These are phyloP conservation scores for Inga oerstediana DNA, from an alignment of 306 rosid genomes.

Conservation along the genomic window DNA sequence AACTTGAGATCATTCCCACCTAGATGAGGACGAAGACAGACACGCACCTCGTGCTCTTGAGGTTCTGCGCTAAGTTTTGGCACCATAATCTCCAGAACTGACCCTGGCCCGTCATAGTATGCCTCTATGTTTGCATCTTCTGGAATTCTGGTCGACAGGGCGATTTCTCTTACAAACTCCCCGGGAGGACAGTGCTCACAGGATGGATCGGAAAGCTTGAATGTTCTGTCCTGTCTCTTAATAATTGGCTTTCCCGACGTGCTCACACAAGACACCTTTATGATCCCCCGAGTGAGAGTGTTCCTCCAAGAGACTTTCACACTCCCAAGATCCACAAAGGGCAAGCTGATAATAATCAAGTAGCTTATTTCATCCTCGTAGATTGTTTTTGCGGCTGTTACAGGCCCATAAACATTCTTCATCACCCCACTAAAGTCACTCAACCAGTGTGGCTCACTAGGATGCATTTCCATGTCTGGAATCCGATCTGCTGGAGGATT, in stretches of 20 bases:
- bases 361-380: conserved; percentile 52
- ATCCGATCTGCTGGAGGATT: conserved; percentile 39
- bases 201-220: conserved; percentile 51
- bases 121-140: conserved; percentile 58
- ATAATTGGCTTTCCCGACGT: conserved; percentile 48
- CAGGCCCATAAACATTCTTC: conserved; percentile 51
- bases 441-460: conserved; percentile 44
- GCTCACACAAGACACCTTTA: conserved; percentile 52
- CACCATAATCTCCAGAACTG: conserved; percentile 51
- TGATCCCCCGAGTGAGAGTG: conserved; percentile 44
- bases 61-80: conserved; percentile 50
- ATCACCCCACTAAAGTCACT: conserved; percentile 52
- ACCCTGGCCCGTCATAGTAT: conserved; percentile 49
- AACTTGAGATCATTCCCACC: conserved; percentile 50
- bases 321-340: conserved; percentile 53
- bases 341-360: conserved; percentile 49
- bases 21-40: conserved; percentile 48
- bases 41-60: conserved; percentile 57
- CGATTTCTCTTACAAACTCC: conserved; percentile 49
- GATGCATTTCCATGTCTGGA: conserved; percentile 38
- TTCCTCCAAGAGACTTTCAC: conserved; percentile 57
- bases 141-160: conserved; percentile 50
- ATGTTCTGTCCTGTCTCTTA: conserved; percentile 54
- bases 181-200: conserved; percentile 60
- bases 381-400: conserved; percentile 53